Base-by-base conservation (phyloP, 1,284 basidiomycete species). In the Caloboletus firmus region DNA sequence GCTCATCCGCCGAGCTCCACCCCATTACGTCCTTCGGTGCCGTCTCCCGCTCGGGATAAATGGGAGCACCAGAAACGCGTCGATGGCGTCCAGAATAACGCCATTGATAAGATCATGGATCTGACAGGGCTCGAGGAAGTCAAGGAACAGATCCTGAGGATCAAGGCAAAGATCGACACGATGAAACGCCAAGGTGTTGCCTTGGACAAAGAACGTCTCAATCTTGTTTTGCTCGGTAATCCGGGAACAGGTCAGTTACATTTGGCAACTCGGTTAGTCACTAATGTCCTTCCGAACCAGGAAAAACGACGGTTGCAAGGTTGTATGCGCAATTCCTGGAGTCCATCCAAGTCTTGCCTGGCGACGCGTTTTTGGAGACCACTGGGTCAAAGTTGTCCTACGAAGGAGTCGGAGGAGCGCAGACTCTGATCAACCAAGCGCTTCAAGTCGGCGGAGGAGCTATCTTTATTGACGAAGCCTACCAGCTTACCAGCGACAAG, bases 281-380 rank as follows among this genome's bases (percentile, higher is more conserved):
- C 28, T 48, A 13, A 51, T 13, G 28, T 48, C 6, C 22, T 6
- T 30, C 26, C 26, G n/a, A 45, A 28, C 0, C 45, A 86, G 84
- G 84, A 0, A 87, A 87, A 72, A 87, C 84, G 0, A 87, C 84
- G 0, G 76, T 87, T n/a, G 85, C 84, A 2, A 70, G 85, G n/a
- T 72, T 77, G 32, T 87, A 85, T 58, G 81, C 80, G 1, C 77
- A 80, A 52, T 83, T 86, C 60, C 65, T 87, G 1, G 69, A 79
- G 5, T 83, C 81, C 0, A 68, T 82, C 3, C 63, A 75, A 15
- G 75, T 80, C 5, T 66, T 84, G 20, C 79, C 83, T 1, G 81
- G 81, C 0, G 67, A 67, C 31, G 67, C 65, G 11, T 86, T 85
- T 58, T 43, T 79, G 6, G 85, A 87, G 60, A 84, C 81, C 0